Conservation (phyloP, 768 basidiomycete genomes). For the Leccinum pellstonianum region DNA sequence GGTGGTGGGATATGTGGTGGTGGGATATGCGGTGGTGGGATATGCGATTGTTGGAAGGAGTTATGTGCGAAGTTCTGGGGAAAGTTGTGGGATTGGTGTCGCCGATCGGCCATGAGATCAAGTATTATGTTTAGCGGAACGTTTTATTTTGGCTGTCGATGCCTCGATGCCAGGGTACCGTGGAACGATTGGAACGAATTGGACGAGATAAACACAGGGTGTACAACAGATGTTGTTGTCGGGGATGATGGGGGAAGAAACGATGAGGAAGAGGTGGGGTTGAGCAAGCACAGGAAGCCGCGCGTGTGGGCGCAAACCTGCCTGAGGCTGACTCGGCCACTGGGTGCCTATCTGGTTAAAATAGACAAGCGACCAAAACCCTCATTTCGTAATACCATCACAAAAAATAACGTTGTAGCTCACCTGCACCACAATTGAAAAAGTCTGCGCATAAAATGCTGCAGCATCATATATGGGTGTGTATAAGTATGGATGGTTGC, state of each 20-base stretch:
- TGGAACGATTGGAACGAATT: constrained; percentile 24
- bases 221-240: constrained; percentile 24
- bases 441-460: background rate
- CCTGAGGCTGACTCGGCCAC: background rate
- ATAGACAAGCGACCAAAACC: background rate
- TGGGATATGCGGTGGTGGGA: constrained; percentile 36
- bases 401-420: background rate
- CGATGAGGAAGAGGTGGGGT: constrained; percentile 44
- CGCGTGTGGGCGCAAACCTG: constrained; percentile 46
- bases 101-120: constrained; percentile 62
- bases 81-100: constrained; percentile 22
- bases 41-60: constrained; percentile 41
- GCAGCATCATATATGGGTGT: background rate
- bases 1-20: constrained; percentile 28
- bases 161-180: constrained; percentile 24
- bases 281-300: constrained; percentile 39
- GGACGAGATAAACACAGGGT: constrained; percentile 19
- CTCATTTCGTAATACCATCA: background rate
- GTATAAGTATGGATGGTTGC: background rate
- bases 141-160: constrained; percentile 23
- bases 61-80: constrained; percentile 45
- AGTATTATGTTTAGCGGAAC: constrained; percentile 21
- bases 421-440: background rate
- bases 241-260: constrained; percentile 37
- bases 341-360: background rate